Conservation (phyloP, 2,329 filamentous ascomycete genomes). For the Neofusicoccum umdonicola region DNA sequence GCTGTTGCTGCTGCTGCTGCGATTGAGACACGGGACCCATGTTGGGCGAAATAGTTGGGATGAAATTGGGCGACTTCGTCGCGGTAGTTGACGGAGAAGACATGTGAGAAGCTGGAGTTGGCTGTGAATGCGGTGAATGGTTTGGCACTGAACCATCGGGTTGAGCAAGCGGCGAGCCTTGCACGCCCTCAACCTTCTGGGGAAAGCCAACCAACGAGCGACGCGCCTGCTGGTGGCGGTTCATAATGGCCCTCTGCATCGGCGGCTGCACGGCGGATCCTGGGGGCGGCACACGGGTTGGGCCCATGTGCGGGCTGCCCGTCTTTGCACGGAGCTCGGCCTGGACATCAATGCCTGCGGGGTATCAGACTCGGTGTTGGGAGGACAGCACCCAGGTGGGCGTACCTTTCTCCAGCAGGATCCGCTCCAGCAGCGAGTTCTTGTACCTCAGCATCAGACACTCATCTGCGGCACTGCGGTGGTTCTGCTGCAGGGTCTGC, state of each 20-base stretch:
- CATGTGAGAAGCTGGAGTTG: slow-evolving; percentile 77
- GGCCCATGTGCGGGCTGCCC: slow-evolving; percentile 75
- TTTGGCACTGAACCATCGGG: slow-evolving; percentile 42
- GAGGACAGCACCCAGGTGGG: background rate
- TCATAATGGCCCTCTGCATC: slow-evolving; percentile 77
- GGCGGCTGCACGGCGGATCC: slow-evolving; percentile 63
- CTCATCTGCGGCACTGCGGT: slow-evolving; percentile 91
- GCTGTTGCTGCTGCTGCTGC: slow-evolving; percentile 43
- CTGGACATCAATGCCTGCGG: slow-evolving; percentile 88
- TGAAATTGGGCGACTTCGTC: slow-evolving; percentile 61
- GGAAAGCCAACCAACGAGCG: slow-evolving; percentile 71
- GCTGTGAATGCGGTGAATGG: slow-evolving; percentile 71
- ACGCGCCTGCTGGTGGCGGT: slow-evolving; percentile 67
- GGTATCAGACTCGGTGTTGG: slow-evolving; percentile 3
- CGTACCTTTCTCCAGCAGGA: slow-evolving; percentile 90
- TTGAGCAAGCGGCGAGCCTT: slow-evolving; percentile 40
- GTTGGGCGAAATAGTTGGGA: slow-evolving; percentile 60
- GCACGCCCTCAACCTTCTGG: slow-evolving; percentile 63
- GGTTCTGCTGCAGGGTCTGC: slow-evolving; percentile 87
- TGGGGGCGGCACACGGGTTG: slow-evolving; percentile 56
- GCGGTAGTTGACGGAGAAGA: slow-evolving; percentile 61
- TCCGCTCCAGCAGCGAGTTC: slow-evolving; percentile 92
- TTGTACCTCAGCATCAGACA: slow-evolving; percentile 98
- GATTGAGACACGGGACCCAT: slow-evolving; percentile 53
- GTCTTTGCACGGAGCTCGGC: slow-evolving; percentile 92